Evolutionary conservation across 2,329 filamentous ascomycete genomes (phyloP), one percentile per base, ranked within the genome.

Genomic region (Nigrospora osmanthi): DNA sequence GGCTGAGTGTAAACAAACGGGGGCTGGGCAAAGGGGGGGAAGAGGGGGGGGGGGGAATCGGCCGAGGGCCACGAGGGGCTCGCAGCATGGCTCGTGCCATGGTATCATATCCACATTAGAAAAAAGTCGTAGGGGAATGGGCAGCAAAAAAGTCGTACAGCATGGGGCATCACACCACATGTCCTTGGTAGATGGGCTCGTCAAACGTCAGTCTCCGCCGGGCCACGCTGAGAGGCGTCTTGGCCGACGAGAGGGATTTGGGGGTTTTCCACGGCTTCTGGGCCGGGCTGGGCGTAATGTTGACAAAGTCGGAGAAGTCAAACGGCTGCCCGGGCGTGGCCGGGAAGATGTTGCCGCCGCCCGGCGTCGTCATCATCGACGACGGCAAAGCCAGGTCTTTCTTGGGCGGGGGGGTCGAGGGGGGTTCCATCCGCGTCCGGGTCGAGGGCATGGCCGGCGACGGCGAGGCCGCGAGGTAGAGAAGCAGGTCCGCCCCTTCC

Each of bases 251-350:
- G 30, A 73, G 71, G 28, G 79, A 74, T 11, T 80, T 64, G 11
- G 89, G 89, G 0, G 89, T 95, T 62, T 85, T 88, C 87, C 89
- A 96, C 11, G 83, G 78, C 54, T 82, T 88, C 68, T 96, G 93
- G 23, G 89, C 93, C 16, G 93, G 93, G 59, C 89, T 95, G 0
- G 93, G 93, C 7, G 93, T 95, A 62, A 97, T 91, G 67, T 97
- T 96, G 61, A 97, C 85, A 66, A 95, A 98, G 61, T 98, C 93
- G 43, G 89, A 81, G 68, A 97, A 95, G 69, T 97, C 94, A 65
- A 97, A 94, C 40, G 65, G 69, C 59, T 90, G 86, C 14, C 84
- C 84, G 0, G 91, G 91, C 1, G 91, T 97, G 51, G 80, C 82
- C 42, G 85, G 80, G 57, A 82, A 80, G 39, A 84, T 65, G 57